These are phyloP conservation scores for Backusella mclennaniae DNA, from an alignment of 192 early-diverging fungal species.

Conservation along the genomic window DNA sequence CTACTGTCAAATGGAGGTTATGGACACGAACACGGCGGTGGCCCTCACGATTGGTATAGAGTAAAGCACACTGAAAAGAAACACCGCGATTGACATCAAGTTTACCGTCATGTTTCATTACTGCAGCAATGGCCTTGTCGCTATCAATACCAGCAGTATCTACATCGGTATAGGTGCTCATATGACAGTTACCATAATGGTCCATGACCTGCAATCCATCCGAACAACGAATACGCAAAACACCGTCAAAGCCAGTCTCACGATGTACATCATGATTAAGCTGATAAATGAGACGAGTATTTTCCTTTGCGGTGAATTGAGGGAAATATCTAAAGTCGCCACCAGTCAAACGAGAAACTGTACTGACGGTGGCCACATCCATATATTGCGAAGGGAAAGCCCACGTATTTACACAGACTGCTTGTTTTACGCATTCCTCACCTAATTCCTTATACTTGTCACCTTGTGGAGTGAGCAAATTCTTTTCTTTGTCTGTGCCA, in stretches of 20 bases:
- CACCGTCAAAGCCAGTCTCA: constrained; percentile 83
- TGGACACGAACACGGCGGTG: constrained; percentile 90
- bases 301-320: constrained; percentile 81
- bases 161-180: constrained; percentile 92
- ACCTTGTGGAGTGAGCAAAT: constrained; percentile 82
- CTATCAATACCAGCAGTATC: constrained; percentile 91
- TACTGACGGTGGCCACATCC: constrained; percentile 85
- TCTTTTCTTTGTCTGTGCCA: constrained; percentile 91
- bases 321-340: constrained; percentile 84
- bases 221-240: constrained; percentile 89
- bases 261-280: constrained; percentile 68
- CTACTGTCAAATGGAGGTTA: constrained; percentile 80
- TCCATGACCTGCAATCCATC: constrained; percentile 85
- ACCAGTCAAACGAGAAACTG: constrained; percentile 80
- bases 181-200: constrained; percentile 93
- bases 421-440: constrained; percentile 77
- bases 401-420: constrained; percentile 86
- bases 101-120: constrained; percentile 90
- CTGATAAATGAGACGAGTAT: constrained; percentile 70
- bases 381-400: constrained; percentile 87
- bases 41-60: constrained; percentile 94
- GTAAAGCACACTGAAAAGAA: constrained; percentile 92
- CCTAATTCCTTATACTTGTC: constrained; percentile 85
- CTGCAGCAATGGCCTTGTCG: constrained; percentile 81
- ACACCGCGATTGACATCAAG: constrained; percentile 83